These are phyloP conservation scores for Candida ortonii DNA, from an alignment of 805 yeast genomes.

Conservation along the genomic window DNA sequence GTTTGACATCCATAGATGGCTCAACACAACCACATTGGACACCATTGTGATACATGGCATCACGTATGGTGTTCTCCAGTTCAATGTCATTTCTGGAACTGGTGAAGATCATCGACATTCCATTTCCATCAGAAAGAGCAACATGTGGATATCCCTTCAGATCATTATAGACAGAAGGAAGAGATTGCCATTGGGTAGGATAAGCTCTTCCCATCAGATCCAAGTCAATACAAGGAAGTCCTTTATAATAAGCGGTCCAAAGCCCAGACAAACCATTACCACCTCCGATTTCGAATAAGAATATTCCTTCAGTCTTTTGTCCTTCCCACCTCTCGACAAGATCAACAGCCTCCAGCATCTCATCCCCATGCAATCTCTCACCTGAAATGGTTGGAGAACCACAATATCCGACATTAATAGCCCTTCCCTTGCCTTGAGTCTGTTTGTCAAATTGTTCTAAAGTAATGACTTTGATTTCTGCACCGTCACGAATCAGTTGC, in stretches of 20 bases:
- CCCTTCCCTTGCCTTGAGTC: conserved; percentile 28
- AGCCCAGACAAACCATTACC: conserved; percentile 39
- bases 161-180: conserved; percentile 37
- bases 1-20: conserved; percentile 33
- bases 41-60: conserved; percentile 41
- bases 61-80: conserved; percentile 39
- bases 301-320: conserved; percentile 31
- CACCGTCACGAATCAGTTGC: conserved; percentile 35
- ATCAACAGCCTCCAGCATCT: conserved; percentile 33
- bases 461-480: conserved; percentile 33
- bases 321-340: conserved; percentile 30
- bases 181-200: conserved; percentile 41
- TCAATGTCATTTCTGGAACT: conserved; percentile 32
- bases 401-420: conserved; percentile 37
- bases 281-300: conserved; percentile 42
- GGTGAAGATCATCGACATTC: conserved; percentile 34
- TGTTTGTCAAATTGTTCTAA: conserved; percentile 26
- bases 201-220: conserved; percentile 50
- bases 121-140: conserved; percentile 42
- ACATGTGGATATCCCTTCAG: conserved; percentile 44
- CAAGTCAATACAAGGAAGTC: conserved; percentile 33
- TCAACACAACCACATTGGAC: conserved; percentile 37
- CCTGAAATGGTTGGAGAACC: conserved; percentile 46
- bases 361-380: conserved; percentile 41
- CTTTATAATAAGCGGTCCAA: conserved; percentile 18